A percentile compares a stretch with the other conserved stretches of the same genome.
Evolutionary conservation across 2,329 filamentous ascomycete species (phyloP).

Genomic region (Parastagonospora nodorum): DNA sequence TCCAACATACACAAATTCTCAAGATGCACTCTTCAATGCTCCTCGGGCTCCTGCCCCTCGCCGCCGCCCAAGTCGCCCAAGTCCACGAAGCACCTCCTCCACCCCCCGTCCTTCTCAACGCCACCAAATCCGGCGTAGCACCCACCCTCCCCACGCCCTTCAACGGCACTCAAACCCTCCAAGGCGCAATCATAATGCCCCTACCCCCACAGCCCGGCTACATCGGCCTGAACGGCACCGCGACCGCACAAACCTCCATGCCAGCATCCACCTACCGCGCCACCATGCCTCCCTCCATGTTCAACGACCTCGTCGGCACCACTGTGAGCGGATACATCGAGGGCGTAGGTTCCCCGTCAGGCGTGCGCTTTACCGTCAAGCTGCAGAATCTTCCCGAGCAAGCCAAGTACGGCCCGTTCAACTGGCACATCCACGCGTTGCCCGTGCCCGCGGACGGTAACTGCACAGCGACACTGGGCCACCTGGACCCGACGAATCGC

Average conservation of each 20-base stretch:
- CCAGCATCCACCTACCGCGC: slow-evolving; percentile 29
- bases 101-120: slow-evolving; percentile 15
- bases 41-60: slow-evolving; percentile 11
- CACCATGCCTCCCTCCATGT: slow-evolving; percentile 24
- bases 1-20: background rate
- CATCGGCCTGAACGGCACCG: slow-evolving; percentile 25
- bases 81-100: slow-evolving; percentile 24
- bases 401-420: slow-evolving; percentile 24
- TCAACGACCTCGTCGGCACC: slow-evolving; percentile 24
- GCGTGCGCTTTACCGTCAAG: slow-evolving; percentile 46
- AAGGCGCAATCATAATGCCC: slow-evolving; percentile 32
- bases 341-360: slow-evolving; percentile 35
- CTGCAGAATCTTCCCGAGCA: slow-evolving; percentile 45
- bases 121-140: slow-evolving; percentile 29
- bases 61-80: slow-evolving; percentile 13
- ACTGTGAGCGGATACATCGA: slow-evolving; percentile 37
- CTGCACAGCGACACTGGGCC: slow-evolving; percentile 44
- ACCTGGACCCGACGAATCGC: slow-evolving; percentile 46
- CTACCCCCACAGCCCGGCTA: slow-evolving; percentile 27
- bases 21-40: slow-evolving; percentile 11
- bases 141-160: slow-evolving; percentile 26
- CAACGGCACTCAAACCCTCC: slow-evolving; percentile 26
- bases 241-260: slow-evolving; percentile 23
- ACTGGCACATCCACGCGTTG: slow-evolving; percentile 49
- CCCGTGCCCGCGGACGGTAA: slow-evolving; percentile 44